A percentile compares a stretch with the other conserved stretches of the same genome.
These are phyloP conservation scores for Trichosporon coremiiforme DNA, from an alignment of 1,284 basidiomycete species.

Conservation along the genomic window DNA sequence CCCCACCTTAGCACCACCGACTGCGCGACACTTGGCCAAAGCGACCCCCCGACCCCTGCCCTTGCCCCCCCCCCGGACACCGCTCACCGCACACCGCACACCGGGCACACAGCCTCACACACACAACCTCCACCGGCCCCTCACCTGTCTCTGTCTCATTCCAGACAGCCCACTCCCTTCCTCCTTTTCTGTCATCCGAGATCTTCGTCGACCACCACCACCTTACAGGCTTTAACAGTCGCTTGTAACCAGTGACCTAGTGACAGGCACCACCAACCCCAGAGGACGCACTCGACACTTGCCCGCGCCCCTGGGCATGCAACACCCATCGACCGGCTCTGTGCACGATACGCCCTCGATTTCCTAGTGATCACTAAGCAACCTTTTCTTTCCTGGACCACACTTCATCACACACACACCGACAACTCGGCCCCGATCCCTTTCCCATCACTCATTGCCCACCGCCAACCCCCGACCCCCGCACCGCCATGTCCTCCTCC, in stretches of 20 bases:
- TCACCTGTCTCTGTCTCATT: not conserved
- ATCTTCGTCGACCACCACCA: not conserved
- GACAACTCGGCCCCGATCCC: not conserved
- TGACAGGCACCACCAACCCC: no score
- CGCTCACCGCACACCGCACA: not conserved
- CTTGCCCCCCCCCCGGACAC: not conserved
- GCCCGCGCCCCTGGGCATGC: not conserved
- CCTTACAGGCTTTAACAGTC: not conserved
- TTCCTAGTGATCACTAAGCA: not conserved
- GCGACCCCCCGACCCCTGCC: no score
- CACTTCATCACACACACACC: not conserved
- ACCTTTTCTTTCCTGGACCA: not conserved
- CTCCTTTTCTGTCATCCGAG: not conserved
- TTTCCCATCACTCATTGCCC: not conserved
- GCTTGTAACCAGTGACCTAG: not conserved
- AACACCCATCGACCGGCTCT: not conserved
- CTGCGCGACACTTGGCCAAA: no score
- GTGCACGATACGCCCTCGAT: not conserved
- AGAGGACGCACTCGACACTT: no score
- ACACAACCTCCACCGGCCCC: not conserved
- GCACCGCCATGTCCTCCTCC: slow-evolving; percentile 25
- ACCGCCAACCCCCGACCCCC: no score
- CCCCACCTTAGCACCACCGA: not conserved
- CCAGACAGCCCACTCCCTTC: not conserved
- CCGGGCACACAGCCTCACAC: not conserved